A percentile compares a stretch with the other conserved stretches of the same genome.
Conservation (phyloP, 495 filamentous ascomycete species). For the Cairneyella variabilis region DNA sequence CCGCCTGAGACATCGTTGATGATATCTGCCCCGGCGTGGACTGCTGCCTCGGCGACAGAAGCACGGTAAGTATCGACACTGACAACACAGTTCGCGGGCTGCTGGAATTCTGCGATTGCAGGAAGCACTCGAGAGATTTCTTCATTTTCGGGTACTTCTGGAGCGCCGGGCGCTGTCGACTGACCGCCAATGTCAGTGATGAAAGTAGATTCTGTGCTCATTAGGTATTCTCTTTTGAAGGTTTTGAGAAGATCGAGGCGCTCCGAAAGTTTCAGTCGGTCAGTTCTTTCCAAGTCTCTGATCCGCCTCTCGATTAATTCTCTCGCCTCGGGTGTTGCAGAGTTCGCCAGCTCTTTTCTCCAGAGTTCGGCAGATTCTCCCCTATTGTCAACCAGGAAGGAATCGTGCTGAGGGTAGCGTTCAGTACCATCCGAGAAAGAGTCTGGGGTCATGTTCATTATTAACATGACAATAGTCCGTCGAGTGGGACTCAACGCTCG, state of each 20-base stretch:
- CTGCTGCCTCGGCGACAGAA: slow-evolving; percentile 73
- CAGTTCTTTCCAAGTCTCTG: neutral
- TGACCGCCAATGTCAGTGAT: slow-evolving; percentile 94
- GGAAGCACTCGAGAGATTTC: slow-evolving; percentile 77
- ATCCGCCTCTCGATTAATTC: too few relatives aligned
- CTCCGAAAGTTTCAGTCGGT: neutral
- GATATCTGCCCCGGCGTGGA: slow-evolving; percentile 82
- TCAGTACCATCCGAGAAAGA: slow-evolving; percentile 83
- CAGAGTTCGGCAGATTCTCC: neutral
- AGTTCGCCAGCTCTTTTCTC: too few relatives aligned
- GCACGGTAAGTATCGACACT: slow-evolving; percentile 93
- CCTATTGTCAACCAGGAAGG: too few relatives aligned
- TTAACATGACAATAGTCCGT: slow-evolving; percentile 82
- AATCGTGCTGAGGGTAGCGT: too few relatives aligned
- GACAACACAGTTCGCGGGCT: slow-evolving; percentile 60
- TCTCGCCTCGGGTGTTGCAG: too few relatives aligned
- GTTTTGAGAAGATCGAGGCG: too few relatives aligned
- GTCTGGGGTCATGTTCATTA: slow-evolving; percentile 93
- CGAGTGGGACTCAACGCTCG: slow-evolving; percentile 59
- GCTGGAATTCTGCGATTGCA: slow-evolving; percentile 64
- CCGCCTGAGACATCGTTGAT: slow-evolving; percentile 94
- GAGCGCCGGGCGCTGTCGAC: slow-evolving; percentile 75
- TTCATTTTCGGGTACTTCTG: slow-evolving; percentile 61
- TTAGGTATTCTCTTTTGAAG: too few relatives aligned
- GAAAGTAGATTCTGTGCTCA: too few relatives aligned